Evolutionary conservation across 257 asterid genomes (phyloP), one percentile per base, ranked within the genome.

Genomic region (Osmanthus fragrans): DNA sequence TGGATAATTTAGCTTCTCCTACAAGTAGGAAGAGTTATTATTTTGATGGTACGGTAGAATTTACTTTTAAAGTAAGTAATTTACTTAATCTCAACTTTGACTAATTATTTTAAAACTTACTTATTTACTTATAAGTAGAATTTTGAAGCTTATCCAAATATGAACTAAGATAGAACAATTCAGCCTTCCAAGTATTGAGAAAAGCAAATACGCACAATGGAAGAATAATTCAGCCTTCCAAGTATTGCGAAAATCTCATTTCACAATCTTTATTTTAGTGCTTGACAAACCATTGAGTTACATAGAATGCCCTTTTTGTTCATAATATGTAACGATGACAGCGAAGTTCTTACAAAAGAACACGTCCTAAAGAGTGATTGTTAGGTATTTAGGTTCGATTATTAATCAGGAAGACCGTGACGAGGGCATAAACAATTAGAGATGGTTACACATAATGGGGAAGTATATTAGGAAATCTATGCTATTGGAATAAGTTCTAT

Each of bases 201-300:
- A 54, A 47, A 37, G n/a, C 3, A 12, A 47, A 32, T 32, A 32
- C 0, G 56, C 56, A 15, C 56, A 47, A 47, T 11, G n/a, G 72
- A 47, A 65, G 70, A 76, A 58, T 10, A 75, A 33, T 68, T 76
- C 11, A 23, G n/a, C 58, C 76, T 74, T 30, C 7, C 15, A 32
- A 74, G 72, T 32, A 76, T 37, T 16, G 51, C 64, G 27, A 65
- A 54, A 47, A 37, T 30, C 34, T 71, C 27, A 11, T 73, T 77
- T 51, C 39, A 56, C 19, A 70, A 23, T 51, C 9, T 58, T 37
- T 23, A 12, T 58, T 16, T 63, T 23, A 40, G 47, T 76, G 47
- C 66, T 78, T 63, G 65, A 63, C 64, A 63, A 60, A 25, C 73
- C 29, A 39, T 72, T n/a, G 67, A 23, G 67, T 60, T n/a, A 21